Evolutionary conservation across 306 rosid species (phyloP).

Genomic region (Abrus pulchellus): DNA sequence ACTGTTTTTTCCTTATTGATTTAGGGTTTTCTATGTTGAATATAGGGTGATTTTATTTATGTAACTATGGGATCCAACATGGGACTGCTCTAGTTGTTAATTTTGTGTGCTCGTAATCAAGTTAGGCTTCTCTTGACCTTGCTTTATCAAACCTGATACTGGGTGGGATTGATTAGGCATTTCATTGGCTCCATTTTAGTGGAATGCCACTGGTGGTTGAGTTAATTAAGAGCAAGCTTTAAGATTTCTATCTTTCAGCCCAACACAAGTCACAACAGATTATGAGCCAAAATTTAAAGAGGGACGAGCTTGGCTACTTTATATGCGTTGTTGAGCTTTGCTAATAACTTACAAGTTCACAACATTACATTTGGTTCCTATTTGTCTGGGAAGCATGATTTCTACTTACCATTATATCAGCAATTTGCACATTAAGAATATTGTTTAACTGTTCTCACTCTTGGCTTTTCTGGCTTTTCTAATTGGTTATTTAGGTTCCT

Average conservation of each 20-base stretch:
- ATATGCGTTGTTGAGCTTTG: not conserved
- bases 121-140: constrained; percentile 29
- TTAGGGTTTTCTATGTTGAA: too few species aligned
- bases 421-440: constrained; percentile 20
- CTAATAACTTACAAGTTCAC: not conserved
- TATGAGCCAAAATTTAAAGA: too few species aligned
- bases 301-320: too few species aligned
- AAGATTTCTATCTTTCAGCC: constrained; percentile 26
- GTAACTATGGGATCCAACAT: not conserved
- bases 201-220: not conserved
- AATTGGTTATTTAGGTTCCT: constrained; percentile 41
- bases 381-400: not conserved
- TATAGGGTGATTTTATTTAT: not conserved
- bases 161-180: constrained; percentile 22
- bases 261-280: not conserved
- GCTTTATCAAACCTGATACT: constrained; percentile 17
- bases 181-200: constrained; percentile 26
- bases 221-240: not conserved
- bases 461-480: constrained; percentile 1
- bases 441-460: not conserved
- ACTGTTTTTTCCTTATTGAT: not conserved
- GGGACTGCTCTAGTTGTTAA: constrained; percentile 11
- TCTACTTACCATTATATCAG: not conserved
- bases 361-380: constrained; percentile 1
- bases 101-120: constrained; percentile 16